Evolutionary conservation across 2,329 filamentous ascomycete species (phyloP), one percentile per base, ranked within the genome.

Genomic region (Penicillium sp.): DNA sequence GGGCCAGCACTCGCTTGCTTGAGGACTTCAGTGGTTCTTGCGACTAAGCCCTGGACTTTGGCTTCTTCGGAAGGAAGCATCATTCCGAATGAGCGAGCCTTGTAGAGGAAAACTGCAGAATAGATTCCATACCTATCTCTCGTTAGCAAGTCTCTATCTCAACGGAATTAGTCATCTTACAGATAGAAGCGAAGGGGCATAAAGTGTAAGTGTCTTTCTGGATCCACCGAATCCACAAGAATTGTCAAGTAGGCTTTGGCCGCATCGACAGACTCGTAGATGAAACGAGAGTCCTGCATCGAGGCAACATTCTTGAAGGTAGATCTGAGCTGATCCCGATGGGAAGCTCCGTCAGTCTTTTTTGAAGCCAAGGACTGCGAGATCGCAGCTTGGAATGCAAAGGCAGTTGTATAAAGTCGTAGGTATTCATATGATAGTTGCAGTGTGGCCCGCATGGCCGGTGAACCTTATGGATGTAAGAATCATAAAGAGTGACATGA

Each of bases 381-480:
- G 49, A 83, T 84, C 1, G 87, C 89, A 3, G 88, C 88, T 68
- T 91, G 88, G 63, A 90, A 90, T 1, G 88, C 88, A 67, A 90
- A 91, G 0, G 88, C 88, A 57, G 90, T 90, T 49, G 88, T 89
- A 69, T 91, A 91, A 1, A 91, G 79, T 7, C 88, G 82, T 1
- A 91, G 75, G 66, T 90, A 91, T 63, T 90, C 87, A 66, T 90
- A 90, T 0, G 87, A 89, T 66, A 91, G 80, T 24, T 89, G 78
- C 2, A 91, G 73, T 5, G 84, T 88, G 3, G 85, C 84, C 68
- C 89, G 89, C 61, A 90, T 82, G 6, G 84, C 82, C 1, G 84
- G 80, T 1, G 87, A 88, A 67, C 83, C 82, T 84, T 35, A 24
- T n/a, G 21, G 7, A 33, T 14, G 52, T 70, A 49, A 71, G 26